These are phyloP conservation scores for Mycosphaerella sp. DNA, from an alignment of 2,329 filamentous ascomycete species.

Conservation along the genomic window DNA sequence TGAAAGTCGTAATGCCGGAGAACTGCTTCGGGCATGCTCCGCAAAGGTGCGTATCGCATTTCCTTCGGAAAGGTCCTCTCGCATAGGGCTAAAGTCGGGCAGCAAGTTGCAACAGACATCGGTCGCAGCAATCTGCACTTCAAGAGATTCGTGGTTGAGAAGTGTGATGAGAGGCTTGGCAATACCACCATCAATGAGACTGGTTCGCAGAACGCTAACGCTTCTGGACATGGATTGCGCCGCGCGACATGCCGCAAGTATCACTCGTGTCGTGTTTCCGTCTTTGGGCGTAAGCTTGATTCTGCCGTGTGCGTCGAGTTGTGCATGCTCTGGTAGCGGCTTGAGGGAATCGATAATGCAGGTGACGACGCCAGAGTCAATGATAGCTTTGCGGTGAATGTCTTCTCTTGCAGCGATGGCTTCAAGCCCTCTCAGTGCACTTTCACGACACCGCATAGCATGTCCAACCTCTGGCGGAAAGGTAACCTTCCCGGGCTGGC, in stretches of 20 bases:
- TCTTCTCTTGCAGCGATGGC: conserved; percentile 77
- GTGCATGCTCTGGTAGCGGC: conserved; percentile 42
- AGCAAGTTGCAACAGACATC: conserved; percentile 79
- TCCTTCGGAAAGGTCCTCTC: conserved; percentile 67
- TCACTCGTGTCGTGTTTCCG: conserved; percentile 71
- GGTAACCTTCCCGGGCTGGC: conserved; percentile 55
- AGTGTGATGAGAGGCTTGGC: conserved; percentile 70
- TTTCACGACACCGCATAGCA: conserved; percentile 69
- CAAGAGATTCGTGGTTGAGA: conserved; percentile 65
- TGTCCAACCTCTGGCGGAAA: conserved; percentile 58
- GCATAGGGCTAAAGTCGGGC: conserved; percentile 84
- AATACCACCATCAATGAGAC: conserved; percentile 78
- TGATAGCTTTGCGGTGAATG: conserved; percentile 72
- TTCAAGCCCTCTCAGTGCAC: conserved; percentile 70
- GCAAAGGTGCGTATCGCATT: conserved; percentile 74
- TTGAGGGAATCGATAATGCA: conserved; percentile 80
- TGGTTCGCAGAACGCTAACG: conserved; percentile 75
- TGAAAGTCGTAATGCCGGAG: conserved; percentile 73
- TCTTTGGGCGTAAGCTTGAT: conserved; percentile 46
- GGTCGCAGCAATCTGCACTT: conserved; percentile 81
- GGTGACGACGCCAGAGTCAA: conserved; percentile 71
- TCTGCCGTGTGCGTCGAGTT: conserved; percentile 25
- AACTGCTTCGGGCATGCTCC: conserved; percentile 73
- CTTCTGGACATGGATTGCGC: conserved; percentile 78
- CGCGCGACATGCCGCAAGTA: conserved; percentile 79